Base-by-base conservation (phyloP, 176 grass and related monocot genomes). In the Cenchrus purpureus region DNA sequence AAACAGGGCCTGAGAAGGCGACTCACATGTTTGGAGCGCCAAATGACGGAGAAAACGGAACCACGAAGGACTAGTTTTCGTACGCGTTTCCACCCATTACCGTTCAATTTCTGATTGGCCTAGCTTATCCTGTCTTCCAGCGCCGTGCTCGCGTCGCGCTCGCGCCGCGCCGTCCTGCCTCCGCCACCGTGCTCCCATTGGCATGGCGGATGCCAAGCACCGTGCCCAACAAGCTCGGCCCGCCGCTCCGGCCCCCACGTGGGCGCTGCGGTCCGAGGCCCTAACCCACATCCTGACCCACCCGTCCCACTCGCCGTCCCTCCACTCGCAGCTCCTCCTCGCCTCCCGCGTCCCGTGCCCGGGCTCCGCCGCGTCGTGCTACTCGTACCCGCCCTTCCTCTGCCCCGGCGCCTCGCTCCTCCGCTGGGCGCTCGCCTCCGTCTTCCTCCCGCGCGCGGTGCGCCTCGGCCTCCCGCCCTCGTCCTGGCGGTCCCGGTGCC, bases 281-380 rank as follows among this genome's bases (percentile, higher is more conserved):
- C 83, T 98, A 0, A 91, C 87, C 43, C 91, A 93, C 89, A 68
- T 95, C 87, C 85, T 95, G 17, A 90, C 76, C 8, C 43, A 93
- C 76, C 89, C 87, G 2, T 91, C 89, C 43, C 56, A 84, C 46
- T 65, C 91, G 29, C 91, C 95, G 65, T 98, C 91, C 40, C 89
- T 98, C 68, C 92, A 98, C 66, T 98, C 95, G 66, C 92, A 98
- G 83, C 83, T 93, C 82, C 93, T 95, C 87, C 50, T 95, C 1
- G 89, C 92, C 60, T 81, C 86, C 74, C 89, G 79, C 46, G 79
- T 90, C 8, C 89, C 89, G 29, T 95, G 92, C 80, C 88, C 90
- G 42, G 37, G 37, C 37, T 40, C 88, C 80, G 29, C 19, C 25
- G 54, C 43, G 80, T 0, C 56, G 8, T n/a, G 28, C 79, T 48